Base-by-base conservation (phyloP, 768 basidiomycete genomes). In the Leccinum disarticulatum region DNA sequence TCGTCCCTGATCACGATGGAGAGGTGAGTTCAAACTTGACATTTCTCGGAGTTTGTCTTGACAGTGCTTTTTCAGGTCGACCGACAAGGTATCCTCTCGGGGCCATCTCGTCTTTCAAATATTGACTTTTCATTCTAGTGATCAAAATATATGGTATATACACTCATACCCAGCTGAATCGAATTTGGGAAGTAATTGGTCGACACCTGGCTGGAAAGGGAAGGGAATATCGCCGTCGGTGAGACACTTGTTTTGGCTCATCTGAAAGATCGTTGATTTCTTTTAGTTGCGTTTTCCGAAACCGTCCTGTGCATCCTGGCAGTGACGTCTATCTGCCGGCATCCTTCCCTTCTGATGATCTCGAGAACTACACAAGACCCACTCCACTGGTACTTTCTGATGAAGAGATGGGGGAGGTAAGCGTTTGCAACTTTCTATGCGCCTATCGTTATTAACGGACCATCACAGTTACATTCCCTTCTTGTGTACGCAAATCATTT, bases 151-250 rank as follows among this genome's bases (percentile, higher is more conserved):
- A 81, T 55, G 82, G 81, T 1, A 76, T 85, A 10, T 82, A 78
- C 30, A 81, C 80, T 0, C 80, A 83, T 41, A 76, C 76, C 0
- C 80, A 83, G 59, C 64, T 83, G 36, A 75, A 78, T 52, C 74
- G 76, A 4, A 70, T 83, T 22, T 84, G 84, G 83, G 77, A 78
- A 11, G 68, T 73, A 0, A 68, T 85, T 48, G 76, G 79, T 1
- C 65, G 66, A 8, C 80, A 81, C 48, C 70, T 82, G 6, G 66
- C 64, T 4, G 69, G 75, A 3, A 79, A 74, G 52, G 82, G 83
- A 25, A 77, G 75, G 57, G 83, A 83, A 61, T 90, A 90, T 59
- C 74, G 74, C 31, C 72, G 73, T 25, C 78, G 86, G 86, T 84
- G 47, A 59, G 60, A 49, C 43, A 14, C 27, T 38, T 4, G 13